Base-by-base conservation (phyloP, 2,329 filamentous ascomycete species). In the Mollisiaceae sp. region DNA sequence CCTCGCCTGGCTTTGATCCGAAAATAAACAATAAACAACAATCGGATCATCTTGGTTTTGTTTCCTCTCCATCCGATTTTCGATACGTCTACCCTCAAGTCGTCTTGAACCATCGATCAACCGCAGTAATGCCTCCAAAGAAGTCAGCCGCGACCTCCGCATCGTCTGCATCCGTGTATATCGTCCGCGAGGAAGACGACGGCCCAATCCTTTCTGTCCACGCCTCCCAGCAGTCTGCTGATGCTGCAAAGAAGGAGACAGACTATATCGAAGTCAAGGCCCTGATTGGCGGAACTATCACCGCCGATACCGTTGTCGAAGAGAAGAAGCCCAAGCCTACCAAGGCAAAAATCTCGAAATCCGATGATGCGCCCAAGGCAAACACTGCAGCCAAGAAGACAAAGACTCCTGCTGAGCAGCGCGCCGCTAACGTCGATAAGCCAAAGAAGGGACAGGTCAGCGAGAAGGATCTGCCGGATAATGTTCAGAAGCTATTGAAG, bases 401-500 rank as follows among this genome's bases (percentile, higher is more conserved):
- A 18, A 70, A 69, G 52, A 54, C 68, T n/a, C 57, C 59, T 41
- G 70, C 67, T 12, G 71, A 71, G 27, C 65, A 73, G 45, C 67
- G 63, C 50, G 66, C 69, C 15, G 65, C 64, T 3, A 73, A 72
- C 22, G 65, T 65, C 5, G 50, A 64, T n/a, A 71, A 70, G 54
- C 58, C 66, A 2, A 66, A 62, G 59, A 70, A 70, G 54, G 20
- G 58, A 18, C 32, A n/a, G 4, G 43, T 60, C 8, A 56, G 52
- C 18, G 66, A 62, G 11, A 43, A 22, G 1, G 62, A 69, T 20
- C 41, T 72, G 2, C 70, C 72, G 0, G 65, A 66, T 4, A 72
- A 71, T 45, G 41, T 69, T 4, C 65, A 70, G 57, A 22, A 55
- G 2, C 54, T 71, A 15, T 43, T 73, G 14, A 60, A 56, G 1